phyloP scores from a whole-genome alignment of 2,329 filamentous ascomycete species.

The Akanthomyces dipterigenus region DNA sequence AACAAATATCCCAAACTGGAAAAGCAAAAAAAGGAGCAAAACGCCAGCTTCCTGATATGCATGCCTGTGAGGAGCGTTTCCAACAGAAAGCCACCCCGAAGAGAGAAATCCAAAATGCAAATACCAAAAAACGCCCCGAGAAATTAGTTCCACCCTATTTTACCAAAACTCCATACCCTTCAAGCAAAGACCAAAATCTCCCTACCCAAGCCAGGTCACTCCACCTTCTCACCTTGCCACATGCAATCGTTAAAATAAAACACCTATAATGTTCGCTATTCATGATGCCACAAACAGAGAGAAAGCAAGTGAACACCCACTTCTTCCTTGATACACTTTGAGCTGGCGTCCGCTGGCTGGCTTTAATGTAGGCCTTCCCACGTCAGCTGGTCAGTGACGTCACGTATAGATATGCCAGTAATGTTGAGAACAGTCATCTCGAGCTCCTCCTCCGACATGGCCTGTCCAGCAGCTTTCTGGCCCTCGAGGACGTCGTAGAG shows the following conservation, averaged over 20 bases:
- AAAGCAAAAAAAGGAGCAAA: neutral
- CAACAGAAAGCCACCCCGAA: slow-evolving; percentile 13
- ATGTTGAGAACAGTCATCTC: slow-evolving; percentile 58
- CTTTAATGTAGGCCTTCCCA: slow-evolving; percentile 34
- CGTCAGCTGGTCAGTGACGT: slow-evolving; percentile 34
- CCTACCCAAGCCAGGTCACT: neutral
- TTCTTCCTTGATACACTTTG: neutral
- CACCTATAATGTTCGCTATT: slow-evolving; percentile 5
- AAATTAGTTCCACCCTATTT: neutral
- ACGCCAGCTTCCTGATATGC: neutral
- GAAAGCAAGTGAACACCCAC: neutral
- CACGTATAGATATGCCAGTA: slow-evolving; percentile 37
- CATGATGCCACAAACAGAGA: neutral
- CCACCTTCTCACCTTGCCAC: neutral
- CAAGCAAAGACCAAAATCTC: neutral
- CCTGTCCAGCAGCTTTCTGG: slow-evolving; percentile 59
- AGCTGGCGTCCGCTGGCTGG: no score
- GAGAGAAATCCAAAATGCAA: neutral
- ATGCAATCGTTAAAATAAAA: slow-evolving; percentile 8
- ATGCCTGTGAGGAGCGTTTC: neutral
- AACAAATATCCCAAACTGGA: neutral
- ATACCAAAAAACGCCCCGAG: neutral
- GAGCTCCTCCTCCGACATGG: slow-evolving; percentile 56
- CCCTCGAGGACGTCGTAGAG: slow-evolving; percentile 80
- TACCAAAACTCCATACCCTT: neutral